Base-by-base conservation (phyloP, 2,329 filamentous ascomycete species). In the Pestalotiopsis sp. region DNA sequence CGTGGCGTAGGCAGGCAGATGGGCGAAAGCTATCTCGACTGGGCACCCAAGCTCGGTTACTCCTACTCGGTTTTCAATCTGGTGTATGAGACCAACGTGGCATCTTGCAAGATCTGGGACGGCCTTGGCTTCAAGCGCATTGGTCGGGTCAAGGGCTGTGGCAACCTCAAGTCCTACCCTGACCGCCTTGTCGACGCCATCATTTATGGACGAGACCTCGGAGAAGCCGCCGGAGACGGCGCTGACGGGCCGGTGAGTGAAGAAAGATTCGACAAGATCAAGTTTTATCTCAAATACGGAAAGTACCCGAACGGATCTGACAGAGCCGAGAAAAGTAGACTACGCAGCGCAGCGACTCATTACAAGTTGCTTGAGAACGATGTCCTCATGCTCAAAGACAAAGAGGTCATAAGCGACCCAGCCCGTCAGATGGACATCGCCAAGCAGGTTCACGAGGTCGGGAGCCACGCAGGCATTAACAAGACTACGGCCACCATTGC, bases 221-320 rank as follows among this genome's bases (percentile, higher is more conserved):
- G 82, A 17, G 78, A 78, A 79, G 79, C 69, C 76, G 52, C 77
- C 72, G 77, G 75, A 69, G 78, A 78, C 60, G 85, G 83, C 71
- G 81, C 77, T 77, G 88, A 87, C 75, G 93, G 96, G 78, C 93
- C 93, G 79, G 92, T 95, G 75, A 95, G 92, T 80, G 95, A 98
- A 85, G 95, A 98, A 83, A 93, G 96, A 74, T 98, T 98, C 85
- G 95, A 98, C 85, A 98, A 98, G 86, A 98, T 98, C 79, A 92
- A 95, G 77, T 98, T 93, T 85, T 98, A 98, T 82, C 90, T 98
- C 77, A 97, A 97, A 82, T 94, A 95, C 80, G 92, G 92, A 77
- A 94, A 95, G 80, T 98, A 99, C 80, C 96, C 96, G 69, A 91
- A 92, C 75, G 95, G 95, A 71, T 95, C 95, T 77, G 94, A 98